Conservation (phyloP, 495 filamentous ascomycete species). For the Penicillium verhagenii region DNA sequence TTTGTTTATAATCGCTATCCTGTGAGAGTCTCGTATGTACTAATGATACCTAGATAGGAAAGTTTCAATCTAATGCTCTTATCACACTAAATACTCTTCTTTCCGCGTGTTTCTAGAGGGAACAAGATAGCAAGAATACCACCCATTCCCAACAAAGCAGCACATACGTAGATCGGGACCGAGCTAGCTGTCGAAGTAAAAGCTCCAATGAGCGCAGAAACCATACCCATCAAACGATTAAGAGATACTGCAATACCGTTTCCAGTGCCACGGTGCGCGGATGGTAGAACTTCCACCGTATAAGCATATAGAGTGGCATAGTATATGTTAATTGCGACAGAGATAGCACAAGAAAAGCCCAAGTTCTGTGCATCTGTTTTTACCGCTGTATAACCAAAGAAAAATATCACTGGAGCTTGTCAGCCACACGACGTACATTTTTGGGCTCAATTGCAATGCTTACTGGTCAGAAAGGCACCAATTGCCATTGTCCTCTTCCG, state of each 20-base stretch:
- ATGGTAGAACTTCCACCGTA: slow-evolving; percentile 44
- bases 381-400: slow-evolving; percentile 46
- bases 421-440: no score
- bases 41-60: no score
- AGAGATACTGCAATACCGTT: slow-evolving; percentile 41
- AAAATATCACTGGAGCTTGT: slow-evolving; percentile 25
- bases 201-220: slow-evolving; percentile 36
- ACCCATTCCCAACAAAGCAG: slow-evolving; percentile 30
- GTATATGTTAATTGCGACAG: slow-evolving; percentile 45
- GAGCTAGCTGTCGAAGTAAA: slow-evolving; percentile 36
- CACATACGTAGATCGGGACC: slow-evolving; percentile 41
- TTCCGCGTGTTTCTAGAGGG: slow-evolving; percentile 33
- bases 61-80: no score
- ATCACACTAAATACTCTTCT: slow-evolving; percentile 17
- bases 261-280: slow-evolving; percentile 43
- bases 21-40: no score
- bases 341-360: slow-evolving; percentile 40
- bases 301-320: slow-evolving; percentile 49
- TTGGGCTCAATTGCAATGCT: no score
- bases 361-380: slow-evolving; percentile 40
- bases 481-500: slow-evolving; percentile 38
- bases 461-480: slow-evolving; percentile 39
- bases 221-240: slow-evolving; percentile 39
- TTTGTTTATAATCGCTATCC: no score
- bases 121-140: slow-evolving; percentile 36